A percentile compares a stretch with the other conserved stretches of the same genome.
These are phyloP conservation scores for Celoporthe dispersa DNA, from an alignment of 2,329 filamentous ascomycete species.

Conservation along the genomic window DNA sequence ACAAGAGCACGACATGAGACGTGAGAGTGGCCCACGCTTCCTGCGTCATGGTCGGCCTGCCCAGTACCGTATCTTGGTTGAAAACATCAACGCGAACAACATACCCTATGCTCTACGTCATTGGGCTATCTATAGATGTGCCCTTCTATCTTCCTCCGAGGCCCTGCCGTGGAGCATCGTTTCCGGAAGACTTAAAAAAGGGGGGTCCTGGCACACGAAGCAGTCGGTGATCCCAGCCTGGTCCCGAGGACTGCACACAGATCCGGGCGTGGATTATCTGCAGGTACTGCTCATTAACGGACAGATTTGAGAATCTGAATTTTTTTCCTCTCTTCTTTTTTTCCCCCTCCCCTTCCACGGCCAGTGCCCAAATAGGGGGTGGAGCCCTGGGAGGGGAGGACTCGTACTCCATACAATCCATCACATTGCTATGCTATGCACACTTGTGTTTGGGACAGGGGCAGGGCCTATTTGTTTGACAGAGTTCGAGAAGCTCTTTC, in stretches of 20 bases:
- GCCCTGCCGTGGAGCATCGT: not conserved
- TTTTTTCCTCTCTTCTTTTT: too few relatives aligned
- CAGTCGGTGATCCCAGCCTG: not conserved
- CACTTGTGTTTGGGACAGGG: not conserved
- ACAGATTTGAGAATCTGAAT: not conserved
- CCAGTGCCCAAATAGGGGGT: constrained; percentile 14
- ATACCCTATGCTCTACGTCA: not conserved
- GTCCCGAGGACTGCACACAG: not conserved
- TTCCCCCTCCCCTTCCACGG: not conserved
- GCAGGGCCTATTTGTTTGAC: not conserved
- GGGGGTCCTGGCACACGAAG: not conserved
- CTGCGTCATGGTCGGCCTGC: not conserved
- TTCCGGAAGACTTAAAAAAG: not conserved
- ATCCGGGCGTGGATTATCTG: not conserved
- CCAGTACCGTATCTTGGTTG: not conserved
- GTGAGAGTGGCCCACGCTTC: not conserved
- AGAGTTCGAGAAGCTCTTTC: not conserved
- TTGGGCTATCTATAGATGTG: not conserved
- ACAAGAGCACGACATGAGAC: not conserved
- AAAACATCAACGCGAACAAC: not conserved
- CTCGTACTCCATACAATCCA: not conserved
- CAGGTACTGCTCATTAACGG: not conserved
- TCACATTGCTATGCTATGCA: not conserved
- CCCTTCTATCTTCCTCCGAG: not conserved
- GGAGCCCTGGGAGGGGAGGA: not conserved